A percentile compares a stretch with the other conserved stretches of the same genome.
phyloP scores from a whole-genome alignment of 257 asterid species.

The Prunella vulgaris region DNA sequence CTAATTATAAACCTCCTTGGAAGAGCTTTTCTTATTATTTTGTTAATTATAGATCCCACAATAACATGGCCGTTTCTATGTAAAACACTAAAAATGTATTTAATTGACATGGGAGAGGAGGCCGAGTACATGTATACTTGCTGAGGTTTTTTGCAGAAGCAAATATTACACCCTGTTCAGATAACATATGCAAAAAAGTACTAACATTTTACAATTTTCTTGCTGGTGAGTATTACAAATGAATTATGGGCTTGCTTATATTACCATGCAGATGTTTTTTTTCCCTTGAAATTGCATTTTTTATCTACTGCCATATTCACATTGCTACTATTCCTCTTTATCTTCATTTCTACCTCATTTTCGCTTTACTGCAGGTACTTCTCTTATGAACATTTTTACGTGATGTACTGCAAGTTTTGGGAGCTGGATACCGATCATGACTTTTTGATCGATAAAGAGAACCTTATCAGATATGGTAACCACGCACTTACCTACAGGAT shows the following conservation, averaged over 20 bases:
- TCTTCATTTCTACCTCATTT: conserved; percentile 16
- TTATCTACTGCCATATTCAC: background rate
- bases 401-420: conserved; percentile 99
- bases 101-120: background rate
- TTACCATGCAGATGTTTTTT: background rate
- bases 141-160: conserved; percentile 1
- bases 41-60: background rate
- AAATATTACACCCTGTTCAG: background rate
- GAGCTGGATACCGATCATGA: conserved; percentile 98
- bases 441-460: conserved; percentile 91
- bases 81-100: background rate
- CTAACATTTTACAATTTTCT: background rate
- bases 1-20: conserved; percentile 3
- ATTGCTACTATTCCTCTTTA: conserved; percentile 14
- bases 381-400: conserved; percentile 95
- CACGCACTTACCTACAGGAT: conserved; percentile 98
- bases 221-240: background rate
- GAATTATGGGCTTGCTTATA: background rate
- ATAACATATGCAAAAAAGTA: background rate
- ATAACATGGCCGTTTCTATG: background rate
- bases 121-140: background rate
- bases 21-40: conserved; percentile 2
- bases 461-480: conserved; percentile 96
- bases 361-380: conserved; percentile 67
- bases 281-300: background rate